Evolutionary conservation across 2,329 filamentous ascomycete genomes (phyloP).

Genomic region (Beauveria bassiana): DNA sequence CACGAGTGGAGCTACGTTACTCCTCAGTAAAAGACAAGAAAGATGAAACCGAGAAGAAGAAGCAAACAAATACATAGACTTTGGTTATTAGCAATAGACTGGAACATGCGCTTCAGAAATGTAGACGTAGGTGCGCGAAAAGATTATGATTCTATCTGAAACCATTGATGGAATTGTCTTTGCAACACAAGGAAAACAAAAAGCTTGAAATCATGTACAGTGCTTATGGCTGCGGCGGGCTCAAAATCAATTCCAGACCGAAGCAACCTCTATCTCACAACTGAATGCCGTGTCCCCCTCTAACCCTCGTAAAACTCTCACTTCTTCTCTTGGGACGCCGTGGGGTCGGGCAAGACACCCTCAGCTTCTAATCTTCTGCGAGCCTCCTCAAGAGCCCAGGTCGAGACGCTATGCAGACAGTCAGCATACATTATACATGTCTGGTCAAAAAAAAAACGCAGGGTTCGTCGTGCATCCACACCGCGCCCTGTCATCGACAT

Average conservation of each 20-base stretch:
- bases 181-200: conserved; percentile 17
- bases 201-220: conserved; percentile 27
- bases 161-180: conserved; percentile 23
- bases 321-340: conserved; percentile 49
- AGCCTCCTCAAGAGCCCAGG: conserved; percentile 96
- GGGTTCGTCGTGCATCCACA: conserved; percentile 13
- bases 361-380: conserved; percentile 90
- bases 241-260: conserved; percentile 11
- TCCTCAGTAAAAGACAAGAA: conserved; percentile 19
- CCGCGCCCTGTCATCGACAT: neutral
- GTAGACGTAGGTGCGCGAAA: neutral
- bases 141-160: conserved; percentile 18
- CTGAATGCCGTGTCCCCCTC: neutral
- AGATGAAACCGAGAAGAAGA: conserved; percentile 5
- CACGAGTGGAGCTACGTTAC: conserved; percentile 75
- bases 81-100: conserved; percentile 1
- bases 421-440: conserved; percentile 20
- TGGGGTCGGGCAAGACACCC: conserved; percentile 79
- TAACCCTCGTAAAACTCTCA: conserved; percentile 18
- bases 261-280: conserved; percentile 9
- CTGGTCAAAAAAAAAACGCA: conserved; percentile 20
- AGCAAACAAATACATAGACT: conserved; percentile 8
- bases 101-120: neutral
- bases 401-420: conserved; percentile 71
- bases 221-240: conserved; percentile 7